phyloP scores from a whole-genome alignment of 78 protist species.

The Dictyostelium purpureum region DNA sequence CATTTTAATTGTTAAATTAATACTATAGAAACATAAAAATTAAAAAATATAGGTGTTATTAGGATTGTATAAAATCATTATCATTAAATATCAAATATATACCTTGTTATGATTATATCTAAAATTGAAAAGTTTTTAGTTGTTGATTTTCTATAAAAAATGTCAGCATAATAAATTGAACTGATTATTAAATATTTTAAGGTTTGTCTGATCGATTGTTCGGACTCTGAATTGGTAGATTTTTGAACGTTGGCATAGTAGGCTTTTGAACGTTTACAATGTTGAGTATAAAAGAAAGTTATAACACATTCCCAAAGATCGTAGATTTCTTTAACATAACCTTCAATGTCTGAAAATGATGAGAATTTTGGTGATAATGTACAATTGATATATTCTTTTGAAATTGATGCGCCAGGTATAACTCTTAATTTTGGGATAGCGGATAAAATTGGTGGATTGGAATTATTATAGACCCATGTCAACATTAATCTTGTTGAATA shows the following conservation, averaged over 20 bases:
- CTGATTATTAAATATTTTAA: conserved; percentile 24
- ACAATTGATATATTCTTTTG: not conserved
- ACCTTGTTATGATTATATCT: conserved; percentile 25
- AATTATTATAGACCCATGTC: conserved; percentile 45
- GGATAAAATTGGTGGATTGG: conserved; percentile 26
- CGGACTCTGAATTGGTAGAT: not conserved
- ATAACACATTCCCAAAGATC: conserved; percentile 17
- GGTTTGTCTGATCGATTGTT: not conserved
- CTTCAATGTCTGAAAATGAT: conserved; percentile 18
- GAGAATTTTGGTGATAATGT: not conserved
- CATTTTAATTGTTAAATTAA: conserved; percentile 40
- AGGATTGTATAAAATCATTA: not conserved
- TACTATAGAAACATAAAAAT: not conserved
- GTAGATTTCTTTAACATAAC: not conserved
- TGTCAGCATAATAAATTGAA: conserved; percentile 56
- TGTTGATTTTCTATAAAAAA: conserved; percentile 6
- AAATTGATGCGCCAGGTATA: not conserved
- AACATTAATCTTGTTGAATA: conserved; percentile 39
- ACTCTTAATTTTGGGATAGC: conserved; percentile 30
- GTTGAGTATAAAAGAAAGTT: conserved; percentile 45
- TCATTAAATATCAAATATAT: too few relatives aligned
- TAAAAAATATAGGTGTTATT: too few relatives aligned
- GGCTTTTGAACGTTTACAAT: conserved; percentile 35
- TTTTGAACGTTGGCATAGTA: not conserved
- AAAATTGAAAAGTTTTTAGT: not conserved